A percentile compares a stretch with the other conserved stretches of the same genome.
These are phyloP conservation scores for Metarhizium robertsii DNA, from an alignment of 2,329 filamentous ascomycete genomes.

Conservation along the genomic window DNA sequence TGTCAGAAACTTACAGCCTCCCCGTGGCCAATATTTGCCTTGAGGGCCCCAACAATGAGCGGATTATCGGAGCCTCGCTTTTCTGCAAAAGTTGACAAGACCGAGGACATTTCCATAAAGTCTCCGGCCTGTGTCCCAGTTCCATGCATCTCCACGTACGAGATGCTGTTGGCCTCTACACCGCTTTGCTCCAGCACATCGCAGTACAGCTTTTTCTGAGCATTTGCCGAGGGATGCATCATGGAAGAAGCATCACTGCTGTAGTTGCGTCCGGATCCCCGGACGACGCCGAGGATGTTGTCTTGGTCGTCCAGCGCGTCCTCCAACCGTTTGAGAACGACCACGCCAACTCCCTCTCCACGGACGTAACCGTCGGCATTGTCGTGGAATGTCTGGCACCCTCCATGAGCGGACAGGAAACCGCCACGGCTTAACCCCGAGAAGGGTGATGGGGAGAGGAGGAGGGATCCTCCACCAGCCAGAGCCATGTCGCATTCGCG, in stretches of 20 bases:
- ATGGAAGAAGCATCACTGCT: conserved; percentile 73
- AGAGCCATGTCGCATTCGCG: neutral
- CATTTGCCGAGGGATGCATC: conserved; percentile 68
- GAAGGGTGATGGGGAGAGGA: neutral
- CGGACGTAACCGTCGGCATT: conserved; percentile 72
- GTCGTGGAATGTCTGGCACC: neutral
- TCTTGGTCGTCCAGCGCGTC: conserved; percentile 70
- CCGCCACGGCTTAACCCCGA: neutral
- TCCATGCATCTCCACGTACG: conserved; percentile 82
- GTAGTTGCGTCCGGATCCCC: conserved; percentile 69
- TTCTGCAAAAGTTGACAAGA: conserved; percentile 28
- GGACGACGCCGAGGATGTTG: conserved; percentile 63
- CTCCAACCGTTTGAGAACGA: conserved; percentile 68
- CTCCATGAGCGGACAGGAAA: conserved; percentile 29
- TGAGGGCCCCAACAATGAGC: conserved; percentile 30
- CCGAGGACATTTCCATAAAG: conserved; percentile 69
- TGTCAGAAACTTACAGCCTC: conserved; percentile 22
- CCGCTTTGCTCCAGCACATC: conserved; percentile 62
- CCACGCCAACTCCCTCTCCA: conserved; percentile 64
- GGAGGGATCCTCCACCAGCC: neutral
- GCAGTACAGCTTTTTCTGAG: conserved; percentile 62
- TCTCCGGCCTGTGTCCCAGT: conserved; percentile 82
- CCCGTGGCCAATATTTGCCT: conserved; percentile 54
- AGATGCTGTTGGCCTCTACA: conserved; percentile 65
- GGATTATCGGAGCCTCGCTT: neutral